Percentiles rank a stretch among this genome's conserved stretches.
Conservation (phyloP, 2,329 filamentous ascomycete species). For the Ophiostoma quercus region DNA sequence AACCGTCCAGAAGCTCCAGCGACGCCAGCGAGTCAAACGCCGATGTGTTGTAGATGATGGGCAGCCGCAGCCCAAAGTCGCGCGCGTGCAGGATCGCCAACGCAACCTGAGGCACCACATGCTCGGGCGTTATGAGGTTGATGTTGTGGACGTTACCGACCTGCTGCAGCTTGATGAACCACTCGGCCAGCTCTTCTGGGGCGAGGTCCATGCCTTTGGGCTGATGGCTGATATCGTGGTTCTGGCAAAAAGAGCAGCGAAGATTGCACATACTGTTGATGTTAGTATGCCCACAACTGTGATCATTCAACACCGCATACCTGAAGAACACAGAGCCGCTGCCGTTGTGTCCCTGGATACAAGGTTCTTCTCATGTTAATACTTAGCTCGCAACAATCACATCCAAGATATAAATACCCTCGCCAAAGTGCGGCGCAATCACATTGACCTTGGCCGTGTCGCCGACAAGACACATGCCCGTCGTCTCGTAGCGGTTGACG, state of each 20-base stretch:
- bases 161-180: slow-evolving; percentile 77
- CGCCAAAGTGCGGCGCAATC: slow-evolving; percentile 79
- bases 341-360: slow-evolving; percentile 75
- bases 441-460: slow-evolving; percentile 73
- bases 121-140: slow-evolving; percentile 81
- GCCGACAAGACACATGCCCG: slow-evolving; percentile 73
- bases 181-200: slow-evolving; percentile 68
- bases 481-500: slow-evolving; percentile 75
- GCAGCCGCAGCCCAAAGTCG: slow-evolving; percentile 62
- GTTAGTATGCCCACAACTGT: not conserved
- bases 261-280: slow-evolving; percentile 51
- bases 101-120: slow-evolving; percentile 78
- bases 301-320: slow-evolving; percentile 40
- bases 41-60: slow-evolving; percentile 81
- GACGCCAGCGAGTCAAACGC: slow-evolving; percentile 72
- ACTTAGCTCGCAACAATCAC: not conserved
- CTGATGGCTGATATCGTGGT: slow-evolving; percentile 77
- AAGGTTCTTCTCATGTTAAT: slow-evolving; percentile 53
- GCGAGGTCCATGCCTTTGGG: slow-evolving; percentile 75
- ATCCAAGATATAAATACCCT: slow-evolving; percentile 43
- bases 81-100: slow-evolving; percentile 69
- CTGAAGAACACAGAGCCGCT: slow-evolving; percentile 80
- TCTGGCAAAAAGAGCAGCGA: slow-evolving; percentile 73
- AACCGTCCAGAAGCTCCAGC: slow-evolving; percentile 65
- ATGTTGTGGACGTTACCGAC: slow-evolving; percentile 83